A percentile compares a stretch with the other conserved stretches of the same genome.
These are phyloP conservation scores for Bruguiera hainesii DNA, from an alignment of 441 rosid genomes.

Conservation along the genomic window DNA sequence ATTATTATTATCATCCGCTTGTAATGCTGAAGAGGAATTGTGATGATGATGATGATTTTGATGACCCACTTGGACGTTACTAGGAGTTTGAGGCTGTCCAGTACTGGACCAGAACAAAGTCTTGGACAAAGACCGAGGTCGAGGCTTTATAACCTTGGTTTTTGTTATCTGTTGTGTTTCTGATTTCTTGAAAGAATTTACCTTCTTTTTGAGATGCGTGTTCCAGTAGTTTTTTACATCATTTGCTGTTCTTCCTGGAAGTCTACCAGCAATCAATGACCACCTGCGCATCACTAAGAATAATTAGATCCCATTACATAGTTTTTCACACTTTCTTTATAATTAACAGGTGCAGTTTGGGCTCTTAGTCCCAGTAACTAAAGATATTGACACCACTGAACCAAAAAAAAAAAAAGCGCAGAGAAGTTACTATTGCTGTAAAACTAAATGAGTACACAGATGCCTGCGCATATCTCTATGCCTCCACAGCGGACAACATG, in stretches of 20 bases:
- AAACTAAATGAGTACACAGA: too few species aligned
- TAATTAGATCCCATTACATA: too few species aligned
- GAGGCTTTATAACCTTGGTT: constrained; percentile 31
- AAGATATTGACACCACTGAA: too few species aligned
- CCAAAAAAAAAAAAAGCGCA: too few species aligned
- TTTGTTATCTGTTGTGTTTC: constrained; percentile 8
- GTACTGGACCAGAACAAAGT: background rate
- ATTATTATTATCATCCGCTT: constrained; percentile 2
- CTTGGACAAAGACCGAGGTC: constrained; percentile 14
- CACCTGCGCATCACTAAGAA: constrained; percentile 25
- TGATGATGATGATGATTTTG: background rate
- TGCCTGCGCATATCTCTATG: too few species aligned
- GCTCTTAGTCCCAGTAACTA: too few species aligned
- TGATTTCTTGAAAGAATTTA: background rate
- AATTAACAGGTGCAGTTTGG: too few species aligned
- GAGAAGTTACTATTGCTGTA: too few species aligned
- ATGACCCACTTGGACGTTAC: background rate
- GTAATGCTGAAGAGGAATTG: background rate
- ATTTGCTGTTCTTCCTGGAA: constrained; percentile 54
- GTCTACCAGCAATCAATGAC: constrained; percentile 51
- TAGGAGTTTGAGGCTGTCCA: background rate
- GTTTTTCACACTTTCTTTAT: too few species aligned
- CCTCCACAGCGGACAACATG: too few species aligned
- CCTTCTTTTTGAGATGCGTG: constrained; percentile 31
- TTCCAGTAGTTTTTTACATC: constrained; percentile 52